Evolutionary conservation across 805 yeast genomes (phyloP).

Genomic region (Schwanniomyces vanrijiae): DNA sequence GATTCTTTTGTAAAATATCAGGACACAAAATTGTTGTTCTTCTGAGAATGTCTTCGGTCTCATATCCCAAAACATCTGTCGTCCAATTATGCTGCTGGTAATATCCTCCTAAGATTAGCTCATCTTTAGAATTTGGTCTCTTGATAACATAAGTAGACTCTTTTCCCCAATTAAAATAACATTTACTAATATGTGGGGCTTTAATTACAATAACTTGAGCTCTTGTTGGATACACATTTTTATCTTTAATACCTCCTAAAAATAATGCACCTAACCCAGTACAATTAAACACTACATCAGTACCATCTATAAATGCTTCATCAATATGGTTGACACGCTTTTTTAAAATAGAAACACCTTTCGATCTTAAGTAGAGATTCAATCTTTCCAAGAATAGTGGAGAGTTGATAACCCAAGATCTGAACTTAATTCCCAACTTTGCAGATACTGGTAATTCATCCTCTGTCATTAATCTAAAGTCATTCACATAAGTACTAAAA

Average conservation of each 20-base stretch:
- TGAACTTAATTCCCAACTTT: slow-evolving; percentile 6
- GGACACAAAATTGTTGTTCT: slow-evolving; percentile 58
- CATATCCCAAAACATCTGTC: slow-evolving; percentile 54
- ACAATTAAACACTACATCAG: slow-evolving; percentile 22
- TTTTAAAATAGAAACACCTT: slow-evolving; percentile 12
- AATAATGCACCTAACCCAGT: slow-evolving; percentile 23
- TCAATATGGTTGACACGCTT: slow-evolving; percentile 12
- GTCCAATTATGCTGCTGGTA: slow-evolving; percentile 64
- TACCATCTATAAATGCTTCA: slow-evolving; percentile 12
- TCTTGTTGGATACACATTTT: slow-evolving; percentile 17
- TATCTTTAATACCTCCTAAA: slow-evolving; percentile 20
- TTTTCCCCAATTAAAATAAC: slow-evolving; percentile 17
- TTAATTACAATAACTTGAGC: slow-evolving; percentile 27
- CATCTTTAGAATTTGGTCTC: slow-evolving; percentile 18
- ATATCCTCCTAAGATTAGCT: slow-evolving; percentile 67
- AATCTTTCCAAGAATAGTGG: slow-evolving; percentile 18
- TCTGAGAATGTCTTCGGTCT: slow-evolving; percentile 60
- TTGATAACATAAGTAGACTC: slow-evolving; percentile 23
- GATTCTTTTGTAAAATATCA: slow-evolving; percentile 40
- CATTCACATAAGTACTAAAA: slow-evolving; percentile 2
- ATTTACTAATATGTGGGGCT: slow-evolving; percentile 24
- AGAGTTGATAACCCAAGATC: slow-evolving; percentile 17
- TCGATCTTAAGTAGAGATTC: slow-evolving; percentile 7
- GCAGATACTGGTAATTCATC: slow-evolving; percentile 1
- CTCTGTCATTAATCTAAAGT: slow-evolving; percentile 3